Percentiles rank a stretch among this genome's conserved stretches.
These are phyloP conservation scores for Cutaneotrichosporon sp. DNA, from an alignment of 1,284 basidiomycete species.

Conservation along the genomic window DNA sequence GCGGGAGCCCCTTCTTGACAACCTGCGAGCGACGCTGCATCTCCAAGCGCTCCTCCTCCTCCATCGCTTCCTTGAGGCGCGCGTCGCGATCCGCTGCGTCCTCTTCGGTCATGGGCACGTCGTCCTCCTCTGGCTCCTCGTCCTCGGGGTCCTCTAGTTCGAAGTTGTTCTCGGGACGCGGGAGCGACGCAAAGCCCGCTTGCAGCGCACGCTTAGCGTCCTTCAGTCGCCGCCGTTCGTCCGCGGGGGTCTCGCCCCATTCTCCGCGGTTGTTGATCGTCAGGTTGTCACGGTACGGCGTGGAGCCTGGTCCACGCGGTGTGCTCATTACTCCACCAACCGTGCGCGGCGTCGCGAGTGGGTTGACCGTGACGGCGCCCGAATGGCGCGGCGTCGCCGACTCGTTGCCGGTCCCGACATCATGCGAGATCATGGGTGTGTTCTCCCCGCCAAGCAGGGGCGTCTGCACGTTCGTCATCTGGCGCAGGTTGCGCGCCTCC, in stretches of 20 bases:
- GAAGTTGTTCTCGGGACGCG: conserved; percentile 96
- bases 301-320: conserved; percentile 61
- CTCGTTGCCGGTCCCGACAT: conserved; percentile 74
- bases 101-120: conserved; percentile 62
- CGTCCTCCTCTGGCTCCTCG: conserved; percentile 57
- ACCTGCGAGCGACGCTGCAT: conserved; percentile 77
- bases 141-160: conserved; percentile 87
- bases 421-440: conserved; percentile 74
- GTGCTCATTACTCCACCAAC: conserved; percentile 60
- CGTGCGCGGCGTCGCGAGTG: conserved; percentile 75
- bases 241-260: conserved; percentile 69
- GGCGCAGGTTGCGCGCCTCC: conserved; percentile 91
- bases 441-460: conserved; percentile 96
- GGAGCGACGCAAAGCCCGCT: conserved; percentile 78
- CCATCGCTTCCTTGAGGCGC: conserved; percentile 64
- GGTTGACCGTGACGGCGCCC: conserved; percentile 90
- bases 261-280: conserved; percentile 72
- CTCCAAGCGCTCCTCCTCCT: conserved; percentile 73
- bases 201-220: conserved; percentile 71
- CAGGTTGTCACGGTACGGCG: conserved; percentile 82
- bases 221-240: conserved; percentile 63
- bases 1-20: conserved; percentile 79
- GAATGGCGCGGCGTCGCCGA: conserved; percentile 86
- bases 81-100: conserved; percentile 93
- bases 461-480: conserved; percentile 88